Base-by-base conservation (phyloP, 768 basidiomycete species). In the Mycena albidolilacea region DNA sequence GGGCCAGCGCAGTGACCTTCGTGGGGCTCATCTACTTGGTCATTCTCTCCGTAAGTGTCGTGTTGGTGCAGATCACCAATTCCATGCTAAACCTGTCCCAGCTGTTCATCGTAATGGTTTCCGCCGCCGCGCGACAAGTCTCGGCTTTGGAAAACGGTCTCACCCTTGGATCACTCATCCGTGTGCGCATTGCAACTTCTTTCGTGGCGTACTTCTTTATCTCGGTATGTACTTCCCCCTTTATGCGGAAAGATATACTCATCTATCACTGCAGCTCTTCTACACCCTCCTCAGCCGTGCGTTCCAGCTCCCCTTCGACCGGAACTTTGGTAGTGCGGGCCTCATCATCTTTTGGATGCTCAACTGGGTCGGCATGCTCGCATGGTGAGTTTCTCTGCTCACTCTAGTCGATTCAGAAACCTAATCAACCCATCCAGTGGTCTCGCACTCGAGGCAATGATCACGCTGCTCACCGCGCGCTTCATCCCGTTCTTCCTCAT, bases 311-410 rank as follows among this genome's bases (percentile, higher is more conserved):
- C 87, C 90, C 35, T 88, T 92, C 72, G 80, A 77, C 11, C 83
- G 88, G 67, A 84, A 79, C 85, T 90, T 86, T 61, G 88, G 88
- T 19, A 79, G 79, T 50, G 80, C 80, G 0, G 92, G 92, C 0
- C 90, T 92, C 74, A 71, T 92, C 43, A 81, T 92, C 37, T 92
- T 89, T 77, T 93, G 92, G 92, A 90, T 91, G 89, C 81, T 91
- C 72, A 88, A 87, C 70, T 92, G 85, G 83, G 48, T 83, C 50
- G 87, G 84, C 48, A 59, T 39, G 58, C 78, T 85, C 10, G 84
- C 90, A 0, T 81, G 90, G 89, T 59, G 15, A 6, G 17, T 5
- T 17, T 17, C n/a, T 37, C 14, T 17, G 35, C 10, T 1, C 8
- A 8, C 15, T 7, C 17, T 10, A 15, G 14, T 35, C 14, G 30